Base-by-base conservation (phyloP, 2,329 filamentous ascomycete genomes). In the Neonectria magnoliae region DNA sequence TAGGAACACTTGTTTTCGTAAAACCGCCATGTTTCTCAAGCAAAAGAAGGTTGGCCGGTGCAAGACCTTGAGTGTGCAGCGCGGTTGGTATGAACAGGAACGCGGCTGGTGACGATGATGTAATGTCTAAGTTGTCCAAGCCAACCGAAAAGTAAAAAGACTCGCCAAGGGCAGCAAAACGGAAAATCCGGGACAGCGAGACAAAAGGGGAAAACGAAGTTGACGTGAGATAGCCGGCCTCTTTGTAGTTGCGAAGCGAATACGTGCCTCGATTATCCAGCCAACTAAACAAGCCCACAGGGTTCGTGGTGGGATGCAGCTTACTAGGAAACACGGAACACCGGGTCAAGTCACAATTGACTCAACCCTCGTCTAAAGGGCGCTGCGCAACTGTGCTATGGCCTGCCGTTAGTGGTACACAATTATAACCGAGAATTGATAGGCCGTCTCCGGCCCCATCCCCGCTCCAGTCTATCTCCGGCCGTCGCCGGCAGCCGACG, bases 1-100 rank as follows among this genome's bases (percentile, higher is more conserved):
- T 41, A 84, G 73, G 68, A 87, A 85, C 20, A 88, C 71, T 71
- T 85, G 80, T 53, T 82, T 82, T 60, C 73, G 77, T 14, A 66
- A 56, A 13, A 63, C 60, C 36, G 73, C 57, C 68, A 71, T 66
- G 0, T 38, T 52, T 45, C 16, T 13, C 13, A 45, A 27, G 16
- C 14, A 3, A 60, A 6, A 7, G 11, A 3, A n/a, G 27, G n/a
- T 29, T 10, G 18, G 29, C 18, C 14, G 29, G 11, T 36, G 29
- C 13, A 18, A 33, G 18, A 8, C n/a, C 3, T 14, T 14, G 27
- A 22, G 48, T 4, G 48, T 10, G n/a, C 18, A 9, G 27, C 5
- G 16, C 27, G 25, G 9, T 18, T 29, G 16, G n/a, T 33, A n/a
- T 33, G 20, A 51, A 18, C n/a, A 18, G 48, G 27, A 22, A 33